These are phyloP conservation scores for Petasospora fabianii DNA, from an alignment of 1,139 yeast species.

Conservation along the genomic window DNA sequence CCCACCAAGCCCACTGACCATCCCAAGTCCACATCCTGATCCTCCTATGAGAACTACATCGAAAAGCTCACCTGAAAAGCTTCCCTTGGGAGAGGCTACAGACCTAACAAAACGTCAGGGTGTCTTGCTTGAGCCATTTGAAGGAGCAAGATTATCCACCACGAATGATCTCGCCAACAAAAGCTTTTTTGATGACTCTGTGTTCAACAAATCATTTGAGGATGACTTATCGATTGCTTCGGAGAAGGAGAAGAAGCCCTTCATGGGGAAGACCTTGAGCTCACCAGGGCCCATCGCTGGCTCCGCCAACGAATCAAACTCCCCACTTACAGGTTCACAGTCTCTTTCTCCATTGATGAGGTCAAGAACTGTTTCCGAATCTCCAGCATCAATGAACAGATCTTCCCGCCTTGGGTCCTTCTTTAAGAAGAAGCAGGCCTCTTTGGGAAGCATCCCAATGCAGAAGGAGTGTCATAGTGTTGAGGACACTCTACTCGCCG, in stretches of 20 bases:
- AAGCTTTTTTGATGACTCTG: neutral
- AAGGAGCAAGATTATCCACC: neutral
- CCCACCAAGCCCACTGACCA: neutral
- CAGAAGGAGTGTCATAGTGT: slow-evolving; percentile 20
- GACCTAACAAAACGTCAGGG: slow-evolving; percentile 1
- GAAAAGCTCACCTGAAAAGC: neutral
- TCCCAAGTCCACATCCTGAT: neutral
- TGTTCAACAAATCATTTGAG: neutral
- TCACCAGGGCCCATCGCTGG: too few species aligned
- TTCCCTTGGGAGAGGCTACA: slow-evolving; percentile 1
- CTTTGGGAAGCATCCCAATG: slow-evolving; percentile 5
- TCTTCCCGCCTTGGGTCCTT: slow-evolving; percentile 1
- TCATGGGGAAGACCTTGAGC: neutral
- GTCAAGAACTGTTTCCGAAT: neutral
- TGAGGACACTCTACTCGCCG: slow-evolving; percentile 25
- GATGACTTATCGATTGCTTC: neutral
- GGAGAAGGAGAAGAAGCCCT: neutral
- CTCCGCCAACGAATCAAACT: neutral
- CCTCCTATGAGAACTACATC: neutral
- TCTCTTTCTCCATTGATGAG: neutral
- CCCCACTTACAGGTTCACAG: neutral
- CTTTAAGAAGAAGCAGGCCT: slow-evolving; percentile 5
- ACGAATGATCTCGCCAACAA: neutral
- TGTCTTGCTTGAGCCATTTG: neutral
- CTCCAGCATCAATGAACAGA: neutral